phyloP scores from a whole-genome alignment of 768 basidiomycete species.

The Trametopsis cervina region DNA sequence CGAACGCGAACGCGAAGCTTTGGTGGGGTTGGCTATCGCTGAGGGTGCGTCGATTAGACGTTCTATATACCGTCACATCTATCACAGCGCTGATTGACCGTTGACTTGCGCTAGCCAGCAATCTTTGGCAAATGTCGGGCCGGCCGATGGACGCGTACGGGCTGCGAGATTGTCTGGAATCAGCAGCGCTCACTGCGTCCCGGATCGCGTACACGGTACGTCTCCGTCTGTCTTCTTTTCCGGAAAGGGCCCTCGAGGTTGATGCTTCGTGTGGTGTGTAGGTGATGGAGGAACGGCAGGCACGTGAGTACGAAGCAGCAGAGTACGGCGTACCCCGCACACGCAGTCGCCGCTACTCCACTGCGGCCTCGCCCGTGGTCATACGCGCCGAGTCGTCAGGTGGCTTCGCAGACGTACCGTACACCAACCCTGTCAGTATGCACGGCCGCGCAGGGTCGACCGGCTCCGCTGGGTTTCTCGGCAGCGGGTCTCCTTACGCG shows the following conservation, averaged over 20 bases:
- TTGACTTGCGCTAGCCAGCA: constrained; percentile 36
- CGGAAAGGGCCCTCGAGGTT: not conserved
- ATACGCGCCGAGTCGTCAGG: not conserved
- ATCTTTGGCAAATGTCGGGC: constrained; percentile 45
- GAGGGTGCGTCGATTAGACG: constrained; percentile 45
- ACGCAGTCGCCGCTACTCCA: constrained; percentile 4
- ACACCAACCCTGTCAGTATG: not conserved
- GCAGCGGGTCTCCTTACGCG: not conserved
- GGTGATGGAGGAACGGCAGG: not conserved
- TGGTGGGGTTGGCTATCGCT: constrained; percentile 62
- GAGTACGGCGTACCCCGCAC: constrained; percentile 1
- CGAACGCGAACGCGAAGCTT: constrained; percentile 57
- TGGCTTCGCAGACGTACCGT: not conserved
- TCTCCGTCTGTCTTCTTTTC: not conserved
- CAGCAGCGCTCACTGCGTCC: constrained; percentile 63
- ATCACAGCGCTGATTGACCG: constrained; percentile 5
- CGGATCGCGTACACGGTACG: constrained; percentile 49
- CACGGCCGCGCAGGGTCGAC: not conserved
- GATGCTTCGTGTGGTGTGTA: not conserved
- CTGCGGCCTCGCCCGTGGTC: constrained; percentile 3
- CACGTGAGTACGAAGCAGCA: constrained; percentile 1
- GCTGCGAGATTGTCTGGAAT: constrained; percentile 47
- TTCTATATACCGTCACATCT: not conserved
- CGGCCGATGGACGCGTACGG: constrained; percentile 38
- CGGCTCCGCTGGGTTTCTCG: not conserved